Percentiles rank a stretch among this genome's conserved stretches.
phyloP scores from a whole-genome alignment of 768 basidiomycete genomes.

The Plicaturopsis crispa region DNA sequence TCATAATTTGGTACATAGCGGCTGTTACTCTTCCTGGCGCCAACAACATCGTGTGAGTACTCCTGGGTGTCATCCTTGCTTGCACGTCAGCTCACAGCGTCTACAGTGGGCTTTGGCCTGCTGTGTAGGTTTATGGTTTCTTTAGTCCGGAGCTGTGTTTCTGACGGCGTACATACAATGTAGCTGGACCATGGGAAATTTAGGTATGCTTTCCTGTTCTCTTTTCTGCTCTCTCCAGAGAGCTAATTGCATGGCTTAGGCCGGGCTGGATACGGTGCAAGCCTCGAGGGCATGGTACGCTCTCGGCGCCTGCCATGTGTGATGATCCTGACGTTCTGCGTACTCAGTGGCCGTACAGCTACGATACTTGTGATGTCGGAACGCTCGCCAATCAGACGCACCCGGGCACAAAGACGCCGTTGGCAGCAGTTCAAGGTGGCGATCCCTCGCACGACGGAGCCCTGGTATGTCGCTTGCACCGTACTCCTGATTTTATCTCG shows the following conservation, averaged over 20 bases:
- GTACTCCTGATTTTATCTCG: not conserved
- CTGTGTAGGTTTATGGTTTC: constrained; percentile 14
- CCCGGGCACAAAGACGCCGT: constrained; percentile 36
- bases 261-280: constrained; percentile 43
- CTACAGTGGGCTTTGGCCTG: constrained; percentile 39
- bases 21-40: constrained; percentile 26
- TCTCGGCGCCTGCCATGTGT: not conserved
- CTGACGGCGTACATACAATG: too few species aligned
- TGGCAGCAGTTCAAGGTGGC: constrained; percentile 32
- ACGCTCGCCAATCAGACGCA: constrained; percentile 47
- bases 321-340: constrained; percentile 6
- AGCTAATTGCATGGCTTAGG: constrained; percentile 17
- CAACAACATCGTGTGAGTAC: constrained; percentile 25
- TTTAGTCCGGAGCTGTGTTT: too few species aligned
- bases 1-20: too few species aligned
- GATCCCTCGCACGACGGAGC: constrained; percentile 23
- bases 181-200: constrained; percentile 47
- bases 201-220: constrained; percentile 11
- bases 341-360: constrained; percentile 43
- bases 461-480: constrained; percentile 8
- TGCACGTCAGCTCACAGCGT: constrained; percentile 7
- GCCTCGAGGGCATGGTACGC: constrained; percentile 56
- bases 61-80: not conserved
- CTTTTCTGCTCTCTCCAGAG: not conserved
- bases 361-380: constrained; percentile 48